Evolutionary conservation across 2,329 filamentous ascomycete genomes (phyloP), one percentile per base, ranked within the genome.

Genomic region (Akanthomyces uredinophilus): DNA sequence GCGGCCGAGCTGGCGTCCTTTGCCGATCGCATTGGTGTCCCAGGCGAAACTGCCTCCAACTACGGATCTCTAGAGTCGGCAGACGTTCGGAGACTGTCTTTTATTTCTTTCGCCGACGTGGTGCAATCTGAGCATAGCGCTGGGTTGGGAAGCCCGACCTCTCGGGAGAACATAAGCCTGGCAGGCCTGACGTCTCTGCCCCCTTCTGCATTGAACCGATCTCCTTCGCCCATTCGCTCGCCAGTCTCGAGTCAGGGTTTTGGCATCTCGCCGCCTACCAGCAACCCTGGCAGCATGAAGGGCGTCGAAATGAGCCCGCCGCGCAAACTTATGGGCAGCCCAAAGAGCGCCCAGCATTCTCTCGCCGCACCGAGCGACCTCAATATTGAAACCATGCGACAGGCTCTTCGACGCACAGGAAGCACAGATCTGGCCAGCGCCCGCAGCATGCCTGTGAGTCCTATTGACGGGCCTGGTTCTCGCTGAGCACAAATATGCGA

Each of bases 61-160:
- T 94, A 94, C 73, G 91, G 88, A 37, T 86, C 88, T 51, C 79
- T 94, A 64, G 92, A 96, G 29, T 75, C 74, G 10, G 82, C 85
- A 52, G 93, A 96, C 69, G 85, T 96, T 20, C 87, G 91, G 51
- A 87, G 94, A 24, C 78, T 98, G 65, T 95, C 90, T 73, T 98
- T 98, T 77, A 96, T 98, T 72, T 96, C 92, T 8, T 98, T 98
- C 75, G 93, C 94, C 64, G 94, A 98, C 70, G 92, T 98, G 11
- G 92, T 98, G 46, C 92, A 96, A 72, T 84, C 88, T 39, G 91
- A 95, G 73, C 90, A 94, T 69, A 85, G 85, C 35, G 83, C 87
- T 63, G 78, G 80, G 39, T 78, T 80, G 20, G 75, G 73, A 44
- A 74, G 72, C 59, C 72, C 76, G 43, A 81, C 83, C 52, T 87